Conservation (phyloP, 2,329 filamentous ascomycete genomes). For the Albifimbria verrucaria region DNA sequence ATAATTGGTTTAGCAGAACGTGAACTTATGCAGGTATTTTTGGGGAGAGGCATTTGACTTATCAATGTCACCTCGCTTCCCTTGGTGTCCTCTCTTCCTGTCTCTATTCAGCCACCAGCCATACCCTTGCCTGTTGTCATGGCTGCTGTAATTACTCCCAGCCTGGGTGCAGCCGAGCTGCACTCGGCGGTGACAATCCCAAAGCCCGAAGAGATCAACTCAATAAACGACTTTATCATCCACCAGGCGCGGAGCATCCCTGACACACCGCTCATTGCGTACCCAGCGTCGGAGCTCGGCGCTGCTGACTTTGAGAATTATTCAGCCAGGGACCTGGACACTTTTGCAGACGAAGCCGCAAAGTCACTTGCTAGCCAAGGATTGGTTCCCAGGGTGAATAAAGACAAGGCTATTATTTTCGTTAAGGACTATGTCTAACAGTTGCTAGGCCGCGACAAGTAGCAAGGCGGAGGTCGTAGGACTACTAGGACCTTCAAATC, state of each 20-base stretch:
- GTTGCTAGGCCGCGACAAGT: constrained; percentile 5
- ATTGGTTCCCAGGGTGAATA: constrained; percentile 10
- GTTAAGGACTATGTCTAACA: background rate
- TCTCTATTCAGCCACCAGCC: background rate
- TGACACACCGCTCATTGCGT: constrained; percentile 18
- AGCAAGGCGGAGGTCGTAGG: constrained; percentile 30
- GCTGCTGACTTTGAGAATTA: constrained; percentile 17
- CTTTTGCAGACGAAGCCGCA: constrained; percentile 18
- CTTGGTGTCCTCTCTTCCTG: no score
- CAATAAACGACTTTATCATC: constrained; percentile 18
- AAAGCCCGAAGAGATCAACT: constrained; percentile 11
- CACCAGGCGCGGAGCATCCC: constrained; percentile 15
- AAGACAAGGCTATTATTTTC: background rate
- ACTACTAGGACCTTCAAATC: constrained; percentile 47
- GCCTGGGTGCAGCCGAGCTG: constrained; percentile 3
- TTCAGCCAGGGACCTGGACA: constrained; percentile 18
- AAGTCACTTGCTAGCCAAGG: constrained; percentile 9
- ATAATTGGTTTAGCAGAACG: background rate
- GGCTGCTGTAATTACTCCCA: constrained; percentile 10
- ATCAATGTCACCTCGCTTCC: background rate
- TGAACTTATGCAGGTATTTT: background rate
- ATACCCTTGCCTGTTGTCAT: constrained; percentile 2
- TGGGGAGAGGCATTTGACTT: background rate
- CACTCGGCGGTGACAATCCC: background rate
- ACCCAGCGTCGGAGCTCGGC: constrained; percentile 15